phyloP scores from a whole-genome alignment of 257 asterid species.

The Ocimum tenuiflorum region DNA sequence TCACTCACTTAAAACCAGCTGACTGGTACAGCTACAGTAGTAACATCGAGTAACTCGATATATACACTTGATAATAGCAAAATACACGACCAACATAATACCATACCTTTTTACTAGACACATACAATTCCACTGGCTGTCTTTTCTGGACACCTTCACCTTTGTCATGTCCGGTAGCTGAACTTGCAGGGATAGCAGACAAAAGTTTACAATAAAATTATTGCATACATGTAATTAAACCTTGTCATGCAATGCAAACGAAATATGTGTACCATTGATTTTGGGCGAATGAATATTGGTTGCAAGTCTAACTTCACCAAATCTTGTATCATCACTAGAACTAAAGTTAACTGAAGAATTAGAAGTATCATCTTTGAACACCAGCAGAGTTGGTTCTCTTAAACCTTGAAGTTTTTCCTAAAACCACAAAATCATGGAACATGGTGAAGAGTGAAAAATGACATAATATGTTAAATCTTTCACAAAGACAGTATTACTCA shows the following conservation, averaged over 20 bases:
- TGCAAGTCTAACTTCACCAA: slow-evolving; percentile 29
- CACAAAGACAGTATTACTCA: not conserved
- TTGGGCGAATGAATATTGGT: slow-evolving; percentile 14
- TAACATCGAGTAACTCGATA: not conserved
- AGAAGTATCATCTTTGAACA: slow-evolving; percentile 54
- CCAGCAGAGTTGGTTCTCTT: slow-evolving; percentile 56
- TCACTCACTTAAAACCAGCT: not conserved
- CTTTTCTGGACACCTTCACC: slow-evolving; percentile 25
- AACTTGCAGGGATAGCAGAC: slow-evolving; percentile 23
- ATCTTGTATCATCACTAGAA: slow-evolving; percentile 26
- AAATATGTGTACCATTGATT: slow-evolving; percentile 48
- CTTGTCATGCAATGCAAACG: not conserved
- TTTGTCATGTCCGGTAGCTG: slow-evolving; percentile 38
- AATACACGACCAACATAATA: slow-evolving; percentile 4
- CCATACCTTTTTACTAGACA: slow-evolving; percentile 41
- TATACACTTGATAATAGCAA: not conserved
- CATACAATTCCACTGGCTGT: slow-evolving; percentile 22
- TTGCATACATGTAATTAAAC: not conserved
- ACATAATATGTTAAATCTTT: not conserved
- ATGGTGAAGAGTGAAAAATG: slow-evolving; percentile 2
- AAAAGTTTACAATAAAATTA: slow-evolving; percentile 12
- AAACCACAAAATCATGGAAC: slow-evolving; percentile 10
- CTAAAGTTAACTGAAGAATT: slow-evolving; percentile 32
- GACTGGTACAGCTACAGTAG: not conserved
- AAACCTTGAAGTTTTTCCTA: slow-evolving; percentile 53